Base-by-base conservation (phyloP, 352 stramenopile genomes). In the Globisporangium cystogenes region DNA sequence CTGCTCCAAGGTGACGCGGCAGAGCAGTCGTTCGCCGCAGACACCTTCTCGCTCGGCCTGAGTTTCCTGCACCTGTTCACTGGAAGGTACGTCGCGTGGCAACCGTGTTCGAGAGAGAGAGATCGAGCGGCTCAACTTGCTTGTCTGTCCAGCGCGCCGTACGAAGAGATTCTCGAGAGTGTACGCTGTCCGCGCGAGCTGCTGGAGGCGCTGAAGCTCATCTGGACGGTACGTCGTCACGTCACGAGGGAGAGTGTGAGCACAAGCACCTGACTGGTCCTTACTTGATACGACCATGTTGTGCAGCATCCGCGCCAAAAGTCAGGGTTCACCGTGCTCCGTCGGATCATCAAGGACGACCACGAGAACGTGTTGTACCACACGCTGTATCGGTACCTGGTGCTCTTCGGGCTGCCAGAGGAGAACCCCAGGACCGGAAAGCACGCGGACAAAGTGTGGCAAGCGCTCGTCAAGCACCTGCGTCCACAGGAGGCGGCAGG, bases 61-160 rank as follows among this genome's bases (percentile, higher is more conserved):
- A 97, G 89, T 50, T 76, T 99, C 48, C 66, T 99, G 8, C 97
- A 99, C 59, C 77, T 99, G 16, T 97, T 99, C 56, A 98, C 95
- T 16, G 96, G 97, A 58, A 74, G 74, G 83, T 93, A 67, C 14
- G 62, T 40, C 26, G n/a, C n/a, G 29, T 23, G 16, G 26, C 14
- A 31, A 12, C 12, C 21, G 23, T 15, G 42, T 21, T 23, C 14
- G 14, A 7, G 35, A 21, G 20, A n/a, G 23, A 24, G 14, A 7
- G 35, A 21, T 11, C 10, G 23, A 24, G 11, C 24, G 23, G 1
- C 12, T 21, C 14, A 20, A 2, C 23, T 20, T 0, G 6, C 4
- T 36, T 36, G 7, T 29, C 16, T 15, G 16, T 15, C 10, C 47
- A 89, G 95, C 60, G 83, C 72, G 40, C 97, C 97, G 2, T 99